Base-by-base conservation (phyloP, 192 early-diverging fungal species). In the Pilaira anomala region DNA sequence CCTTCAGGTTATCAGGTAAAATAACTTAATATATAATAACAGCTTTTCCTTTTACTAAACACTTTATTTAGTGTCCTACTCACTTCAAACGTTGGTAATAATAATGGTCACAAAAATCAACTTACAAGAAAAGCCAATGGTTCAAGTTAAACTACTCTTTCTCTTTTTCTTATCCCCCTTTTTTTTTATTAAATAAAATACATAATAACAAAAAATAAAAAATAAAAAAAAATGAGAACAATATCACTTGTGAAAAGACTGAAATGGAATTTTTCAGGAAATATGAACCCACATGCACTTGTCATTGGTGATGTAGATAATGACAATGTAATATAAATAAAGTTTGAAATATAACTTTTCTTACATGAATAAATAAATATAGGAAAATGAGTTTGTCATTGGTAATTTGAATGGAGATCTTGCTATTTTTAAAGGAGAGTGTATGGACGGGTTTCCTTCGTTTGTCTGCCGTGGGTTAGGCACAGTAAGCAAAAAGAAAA, bases 1-100 rank as follows among this genome's bases (percentile, higher is more conserved):
- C 88, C 88, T n/a, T 50, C 65, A 24, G 90, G 90, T 24, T 90
- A 90, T 57, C 86, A 89, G 68, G 80, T 78, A 74, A 67, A 44
- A n/a, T n/a, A n/a, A 60, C 11, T 9, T 54, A 30, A 62, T 6
- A 2, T 26, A 3, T 14, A 8, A 26, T n/a, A n/a, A n/a, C n/a
- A n/a, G n/a, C n/a, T n/a, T 48, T 45, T 21, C 60, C 18, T 26
- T 16, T 48, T 14, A 30, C 53, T 50, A 44, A n/a, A 24, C 36
- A 13, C 19, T 6, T 30, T 60, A 48, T 62, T 3, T 51, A 74
- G 68, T 77, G 75, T 26, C 63, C 75, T 36, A 68, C 71, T 39
- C 75, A 77, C 50, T 77, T 67, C 45, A 52, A 70, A 29, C 66
- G 75, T 45, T 73, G 73, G 75, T 77, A 57, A 39, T 53, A 33